Percentiles rank a stretch among this genome's conserved stretches.
These are phyloP conservation scores for Candida neerlandica DNA, from an alignment of 1,139 yeast genomes.

Conservation along the genomic window DNA sequence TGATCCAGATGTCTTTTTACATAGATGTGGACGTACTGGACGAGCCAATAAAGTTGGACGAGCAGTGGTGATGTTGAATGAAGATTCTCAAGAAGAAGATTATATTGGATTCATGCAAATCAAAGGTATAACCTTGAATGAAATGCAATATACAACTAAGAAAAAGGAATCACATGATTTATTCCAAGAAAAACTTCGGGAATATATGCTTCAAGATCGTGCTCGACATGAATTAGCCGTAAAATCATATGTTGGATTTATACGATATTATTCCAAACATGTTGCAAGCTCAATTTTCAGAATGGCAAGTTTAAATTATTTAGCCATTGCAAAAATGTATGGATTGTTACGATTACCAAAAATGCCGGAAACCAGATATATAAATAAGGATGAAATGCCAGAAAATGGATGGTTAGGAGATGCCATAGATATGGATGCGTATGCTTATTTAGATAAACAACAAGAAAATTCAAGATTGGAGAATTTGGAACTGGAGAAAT, in stretches of 20 bases:
- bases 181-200: conserved; percentile 38
- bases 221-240: conserved; percentile 80
- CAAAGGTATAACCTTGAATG: conserved; percentile 59
- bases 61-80: conserved; percentile 71
- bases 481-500: conserved; percentile 53
- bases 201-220: conserved; percentile 72
- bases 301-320: conserved; percentile 66
- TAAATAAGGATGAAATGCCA: conserved; percentile 51
- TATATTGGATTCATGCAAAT: conserved; percentile 81
- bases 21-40: conserved; percentile 92
- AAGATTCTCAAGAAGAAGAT: conserved; percentile 73
- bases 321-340: conserved; percentile 72
- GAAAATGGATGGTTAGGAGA: conserved; percentile 74
- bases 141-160: conserved; percentile 32
- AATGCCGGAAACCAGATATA: conserved; percentile 84
- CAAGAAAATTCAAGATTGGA: conserved; percentile 66
- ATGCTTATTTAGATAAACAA: conserved; percentile 61
- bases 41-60: conserved; percentile 83
- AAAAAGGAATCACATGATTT: conserved; percentile 21
- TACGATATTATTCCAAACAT: conserved; percentile 85
- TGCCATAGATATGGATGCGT: conserved; percentile 64
- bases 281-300: conserved; percentile 91
- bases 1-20: conserved; percentile 83
- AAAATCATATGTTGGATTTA: conserved; percentile 79
- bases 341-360: conserved; percentile 84